Evolutionary conservation across 345 rosid species (phyloP), one percentile per base, ranked within the genome.

Genomic region (Pugionium dolabratum): DNA sequence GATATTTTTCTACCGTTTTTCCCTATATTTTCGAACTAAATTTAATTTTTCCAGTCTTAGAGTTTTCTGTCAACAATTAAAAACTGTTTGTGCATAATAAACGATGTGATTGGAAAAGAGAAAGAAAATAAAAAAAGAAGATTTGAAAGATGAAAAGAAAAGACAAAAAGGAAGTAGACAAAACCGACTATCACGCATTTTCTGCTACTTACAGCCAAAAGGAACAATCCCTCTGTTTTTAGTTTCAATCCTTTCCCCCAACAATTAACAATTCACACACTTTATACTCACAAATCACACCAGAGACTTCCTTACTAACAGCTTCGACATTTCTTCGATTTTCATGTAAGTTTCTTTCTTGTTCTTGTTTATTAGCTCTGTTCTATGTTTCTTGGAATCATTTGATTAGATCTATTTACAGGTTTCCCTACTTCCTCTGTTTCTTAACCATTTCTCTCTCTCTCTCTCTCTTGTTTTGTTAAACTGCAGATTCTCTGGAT

Each of bases 141-240:
- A 59, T 51, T 62, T 36, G 30, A 44, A 50, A 49, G 69, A 56
- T 47, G 47, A 52, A 70, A 57, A 67, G 70, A 75, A 82, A 80
- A 78, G 79, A 81, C 87, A 69, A 69, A 73, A 59, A 37, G 50
- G 82, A 70, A 70, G 31, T 73, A 69, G 80, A 86, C 91, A 84
- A 81, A 78, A 66, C 51, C 67, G 69, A 67, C 82, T 67, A 80
- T 77, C 81, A 70, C 79, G 77, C 83, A 73, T 76, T 78, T 78
- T 85, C 84, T 76, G 81, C 73, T 70, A 79, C 81, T 77, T 77
- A 79, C 50, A 75, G 53, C 75, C 75, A 64, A 56, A 44, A 66
- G 69, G 69, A 74, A 67, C 59, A 62, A 67, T 67, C 45, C 67
- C 54, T 54, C 76, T 72, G 66, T 72, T 64, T 72, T 43, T 9